Base-by-base conservation (phyloP, 2,329 filamentous ascomycete genomes). In the Pseudogymnoascus sp. region DNA sequence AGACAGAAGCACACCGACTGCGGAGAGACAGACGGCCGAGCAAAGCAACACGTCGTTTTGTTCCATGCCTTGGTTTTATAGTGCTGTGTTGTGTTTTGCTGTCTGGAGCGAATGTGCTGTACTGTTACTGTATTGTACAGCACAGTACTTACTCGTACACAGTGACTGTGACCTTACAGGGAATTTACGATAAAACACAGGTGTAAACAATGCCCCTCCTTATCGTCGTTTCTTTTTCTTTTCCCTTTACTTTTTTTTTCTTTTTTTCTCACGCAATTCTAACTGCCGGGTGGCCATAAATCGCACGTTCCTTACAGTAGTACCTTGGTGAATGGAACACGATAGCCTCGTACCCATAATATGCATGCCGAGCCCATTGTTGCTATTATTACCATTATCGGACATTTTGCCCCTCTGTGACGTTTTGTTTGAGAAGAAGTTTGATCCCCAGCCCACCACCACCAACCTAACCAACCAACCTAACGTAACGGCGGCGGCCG, bases 221-320 rank as follows among this genome's bases (percentile, higher is more conserved):
- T 6, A 2, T 16, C 14, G 37, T 16, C 37, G 14, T 38, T 38
- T 38, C 37, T 38, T 38, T 38, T 38, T 38, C 5, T 7, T n/a
- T 16, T 38, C 14, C 37, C 4, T 25, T 23, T 23, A 3, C 4
- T 38, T 38, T 16, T 16, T 38, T 38, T 16, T 38, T 38, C 5
- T 16, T 38, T 38, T 37, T 37, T 14, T 16, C 37, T 16, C 37
- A 38, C 37, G 5, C 37, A 38, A 38, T 38, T 16, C n/a, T 14
- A 38, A 38, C 5, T 38, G 37, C 37, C 37, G 37, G 14, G 37
- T 38, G 37, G 37, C 5, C 37, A 38, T 38, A 12, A 38, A 38
- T 38, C 37, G 37, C 37, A 85, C 79, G 37, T 81, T 81, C n/a
- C 83, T 82, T 63, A 84, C 81, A 2, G 83, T 85, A 69, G 80